Percentiles rank a stretch among this genome's conserved stretches.
Evolutionary conservation across 169 alveolate species (phyloP).

Genomic region (Plasmodium adleri): DNA sequence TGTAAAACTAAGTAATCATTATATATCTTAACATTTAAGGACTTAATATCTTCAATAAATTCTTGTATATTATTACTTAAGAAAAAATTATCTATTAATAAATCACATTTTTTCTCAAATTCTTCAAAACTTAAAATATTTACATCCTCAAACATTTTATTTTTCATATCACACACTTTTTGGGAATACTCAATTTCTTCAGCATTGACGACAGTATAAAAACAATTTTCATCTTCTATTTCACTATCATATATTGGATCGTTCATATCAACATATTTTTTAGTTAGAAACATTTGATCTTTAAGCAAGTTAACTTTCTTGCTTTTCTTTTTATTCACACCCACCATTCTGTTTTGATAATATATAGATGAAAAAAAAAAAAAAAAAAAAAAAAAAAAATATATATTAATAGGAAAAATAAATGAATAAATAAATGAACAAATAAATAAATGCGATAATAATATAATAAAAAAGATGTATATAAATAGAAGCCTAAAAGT

Average conservation of each 20-base stretch:
- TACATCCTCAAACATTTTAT: constrained; percentile 71
- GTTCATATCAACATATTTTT: constrained; percentile 74
- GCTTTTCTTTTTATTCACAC: constrained; percentile 38
- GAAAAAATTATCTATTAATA: constrained; percentile 53
- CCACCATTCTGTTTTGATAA: constrained; percentile 15
- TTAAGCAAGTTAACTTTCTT: constrained; percentile 61
- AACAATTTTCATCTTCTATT: constrained; percentile 74
- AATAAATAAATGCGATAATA: neutral
- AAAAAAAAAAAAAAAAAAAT: neutral
- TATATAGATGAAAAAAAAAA: neutral
- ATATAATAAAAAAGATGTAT: constrained; percentile 2
- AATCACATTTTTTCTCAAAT: constrained; percentile 65
- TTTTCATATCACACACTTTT: constrained; percentile 60
- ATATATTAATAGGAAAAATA: neutral
- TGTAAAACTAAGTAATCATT: constrained; percentile 70
- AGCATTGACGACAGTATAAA: constrained; percentile 58
- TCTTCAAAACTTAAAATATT: constrained; percentile 62
- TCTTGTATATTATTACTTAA: constrained; percentile 34
- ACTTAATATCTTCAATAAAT: constrained; percentile 57
- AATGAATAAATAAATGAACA: neutral
- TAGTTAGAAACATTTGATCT: constrained; percentile 64
- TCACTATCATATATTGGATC: constrained; percentile 77
- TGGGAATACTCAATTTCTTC: constrained; percentile 75
- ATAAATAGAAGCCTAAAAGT: neutral
- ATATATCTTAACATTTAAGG: constrained; percentile 62